Evolutionary conservation across 2,329 filamentous ascomycete genomes (phyloP).

Genomic region (Aspergillus pseudonomiae): DNA sequence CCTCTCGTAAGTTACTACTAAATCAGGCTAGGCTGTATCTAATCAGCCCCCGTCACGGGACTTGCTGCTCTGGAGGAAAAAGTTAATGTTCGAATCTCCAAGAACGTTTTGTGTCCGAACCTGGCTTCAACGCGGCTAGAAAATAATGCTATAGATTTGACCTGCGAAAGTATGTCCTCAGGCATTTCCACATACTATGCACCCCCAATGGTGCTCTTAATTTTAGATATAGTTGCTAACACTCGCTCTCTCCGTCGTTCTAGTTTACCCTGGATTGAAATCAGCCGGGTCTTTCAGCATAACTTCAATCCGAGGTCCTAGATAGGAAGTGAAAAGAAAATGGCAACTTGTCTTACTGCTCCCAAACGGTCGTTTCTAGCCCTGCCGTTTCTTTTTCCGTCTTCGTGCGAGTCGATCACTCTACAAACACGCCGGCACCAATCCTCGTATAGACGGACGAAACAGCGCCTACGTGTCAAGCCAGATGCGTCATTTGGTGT

Average conservation of each 20-base stretch:
- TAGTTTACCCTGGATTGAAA: not conserved
- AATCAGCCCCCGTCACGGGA: not conserved
- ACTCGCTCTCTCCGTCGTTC: not conserved
- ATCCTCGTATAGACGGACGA: conserved; percentile 54
- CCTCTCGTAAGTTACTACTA: too few relatives aligned
- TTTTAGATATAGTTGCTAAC: not conserved
- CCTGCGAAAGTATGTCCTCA: not conserved
- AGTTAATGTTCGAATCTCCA: not conserved
- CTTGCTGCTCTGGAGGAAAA: not conserved
- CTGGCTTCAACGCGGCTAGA: not conserved
- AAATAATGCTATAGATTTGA: not conserved
- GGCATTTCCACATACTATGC: not conserved
- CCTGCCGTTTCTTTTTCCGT: conserved; percentile 45
- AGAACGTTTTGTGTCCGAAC: not conserved
- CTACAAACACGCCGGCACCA: conserved; percentile 46
- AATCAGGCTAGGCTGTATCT: not conserved
- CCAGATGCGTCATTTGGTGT: conserved; percentile 55
- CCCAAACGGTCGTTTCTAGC: conserved; percentile 39
- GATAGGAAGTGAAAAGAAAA: conserved; percentile 11
- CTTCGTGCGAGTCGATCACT: conserved; percentile 36
- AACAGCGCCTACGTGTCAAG: conserved; percentile 54
- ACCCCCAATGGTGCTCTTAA: not conserved
- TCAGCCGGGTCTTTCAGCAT: not conserved
- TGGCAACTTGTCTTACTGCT: conserved; percentile 34
- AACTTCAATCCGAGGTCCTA: not conserved